Evolutionary conservation across 768 basidiomycete genomes (phyloP).

Genomic region (Postia placenta): DNA sequence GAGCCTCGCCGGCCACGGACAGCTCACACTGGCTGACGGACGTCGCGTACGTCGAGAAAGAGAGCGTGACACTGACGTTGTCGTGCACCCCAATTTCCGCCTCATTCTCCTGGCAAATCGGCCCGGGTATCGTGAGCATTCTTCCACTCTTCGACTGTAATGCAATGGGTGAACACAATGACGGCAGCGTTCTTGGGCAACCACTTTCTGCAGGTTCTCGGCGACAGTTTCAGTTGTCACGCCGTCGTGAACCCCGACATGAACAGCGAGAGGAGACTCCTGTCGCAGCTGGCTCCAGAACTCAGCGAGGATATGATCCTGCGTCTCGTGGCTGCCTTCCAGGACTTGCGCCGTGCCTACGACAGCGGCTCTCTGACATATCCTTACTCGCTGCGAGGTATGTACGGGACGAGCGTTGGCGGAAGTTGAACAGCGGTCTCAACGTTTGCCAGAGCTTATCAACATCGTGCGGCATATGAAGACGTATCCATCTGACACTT

Average conservation of each 20-base stretch:
- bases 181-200: constrained; percentile 71
- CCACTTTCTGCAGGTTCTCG: constrained; percentile 66
- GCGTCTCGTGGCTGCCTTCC: constrained; percentile 58
- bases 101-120: constrained; percentile 60
- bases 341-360: constrained; percentile 54
- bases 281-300: constrained; percentile 58
- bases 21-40: constrained; percentile 60
- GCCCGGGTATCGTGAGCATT: constrained; percentile 56
- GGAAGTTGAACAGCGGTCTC: too few species aligned
- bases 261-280: constrained; percentile 53
- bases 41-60: constrained; percentile 42
- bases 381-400: constrained; percentile 64
- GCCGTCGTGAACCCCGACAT: constrained; percentile 64
- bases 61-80: constrained; percentile 49
- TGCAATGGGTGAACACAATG: too few species aligned
- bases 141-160: too few species aligned
- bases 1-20: constrained; percentile 59
- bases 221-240: constrained; percentile 62
- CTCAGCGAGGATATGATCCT: constrained; percentile 45
- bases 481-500: constrained; percentile 49
- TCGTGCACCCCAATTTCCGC: constrained; percentile 58
- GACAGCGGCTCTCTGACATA: constrained; percentile 54
- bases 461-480: constrained; percentile 60
- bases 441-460: constrained; percentile 45
- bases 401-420: too few species aligned